Percentiles rank a stretch among this genome's conserved stretches.
phyloP scores from a whole-genome alignment of 352 stramenopile species.

The Halophytophthora polymorphica region DNA sequence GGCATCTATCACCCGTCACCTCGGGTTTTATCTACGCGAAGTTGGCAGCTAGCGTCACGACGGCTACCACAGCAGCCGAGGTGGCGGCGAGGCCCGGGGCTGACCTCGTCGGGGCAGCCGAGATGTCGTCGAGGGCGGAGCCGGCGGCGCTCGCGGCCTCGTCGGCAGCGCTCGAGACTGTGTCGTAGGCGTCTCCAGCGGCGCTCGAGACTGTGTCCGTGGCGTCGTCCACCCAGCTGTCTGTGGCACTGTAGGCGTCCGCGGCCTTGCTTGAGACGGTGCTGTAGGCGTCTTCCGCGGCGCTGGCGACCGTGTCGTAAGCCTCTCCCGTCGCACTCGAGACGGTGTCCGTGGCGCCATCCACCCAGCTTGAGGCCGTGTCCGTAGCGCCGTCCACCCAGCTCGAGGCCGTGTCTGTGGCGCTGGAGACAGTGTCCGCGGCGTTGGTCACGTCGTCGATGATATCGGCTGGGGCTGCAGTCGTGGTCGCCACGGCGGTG shows the following conservation, averaged over 20 bases:
- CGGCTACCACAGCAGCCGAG: not conserved
- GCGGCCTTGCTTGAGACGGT: slow-evolving; percentile 4
- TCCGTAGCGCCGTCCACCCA: too few relatives aligned
- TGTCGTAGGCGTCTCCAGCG: too few relatives aligned
- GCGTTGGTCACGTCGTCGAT: too few relatives aligned
- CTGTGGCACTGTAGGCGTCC: too few relatives aligned
- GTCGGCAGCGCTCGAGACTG: too few relatives aligned
- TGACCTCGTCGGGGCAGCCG: not conserved
- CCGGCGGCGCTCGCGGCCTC: too few relatives aligned
- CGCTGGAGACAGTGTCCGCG: not conserved
- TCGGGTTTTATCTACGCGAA: not conserved
- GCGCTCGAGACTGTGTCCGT: too few relatives aligned
- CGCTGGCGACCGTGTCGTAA: slow-evolving; percentile 12
- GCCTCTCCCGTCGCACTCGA: slow-evolving; percentile 1
- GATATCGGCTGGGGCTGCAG: too few relatives aligned
- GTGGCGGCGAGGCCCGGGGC: not conserved
- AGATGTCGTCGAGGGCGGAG: not conserved
- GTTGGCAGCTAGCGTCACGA: not conserved
- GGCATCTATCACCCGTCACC: too few relatives aligned
- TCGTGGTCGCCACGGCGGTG: too few relatives aligned
- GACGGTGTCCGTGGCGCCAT: slow-evolving; percentile 1
- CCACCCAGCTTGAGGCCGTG: not conserved
- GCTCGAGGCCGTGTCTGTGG: not conserved
- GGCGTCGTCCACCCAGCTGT: too few relatives aligned
- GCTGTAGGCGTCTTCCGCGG: slow-evolving; percentile 12